Conservation (phyloP, 768 basidiomycete genomes). For the Cystofilobasidium capitatum region DNA sequence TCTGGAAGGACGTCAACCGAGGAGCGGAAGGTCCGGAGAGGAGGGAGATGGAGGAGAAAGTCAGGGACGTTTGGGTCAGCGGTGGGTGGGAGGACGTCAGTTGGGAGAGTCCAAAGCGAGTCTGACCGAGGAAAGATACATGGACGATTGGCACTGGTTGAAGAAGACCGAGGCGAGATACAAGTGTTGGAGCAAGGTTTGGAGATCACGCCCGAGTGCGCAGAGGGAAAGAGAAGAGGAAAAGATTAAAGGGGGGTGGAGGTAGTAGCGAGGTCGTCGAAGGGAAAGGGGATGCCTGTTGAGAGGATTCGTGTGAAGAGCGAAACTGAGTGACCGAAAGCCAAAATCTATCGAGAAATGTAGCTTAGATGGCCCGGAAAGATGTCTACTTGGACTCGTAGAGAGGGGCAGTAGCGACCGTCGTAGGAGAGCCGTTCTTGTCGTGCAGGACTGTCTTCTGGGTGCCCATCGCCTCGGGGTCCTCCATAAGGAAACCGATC, state of each 20-base stretch:
- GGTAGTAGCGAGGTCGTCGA: no score
- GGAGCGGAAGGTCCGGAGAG: background rate
- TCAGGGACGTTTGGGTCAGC: slow-evolving; percentile 11
- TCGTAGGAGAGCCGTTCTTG: background rate
- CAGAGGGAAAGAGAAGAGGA: background rate
- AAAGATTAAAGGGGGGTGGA: no score
- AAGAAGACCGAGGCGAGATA: background rate
- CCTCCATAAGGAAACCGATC: slow-evolving; percentile 48
- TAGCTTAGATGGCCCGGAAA: background rate
- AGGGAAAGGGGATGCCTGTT: background rate
- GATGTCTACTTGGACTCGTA: background rate
- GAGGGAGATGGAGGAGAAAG: slow-evolving; percentile 3
- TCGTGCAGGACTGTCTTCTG: background rate
- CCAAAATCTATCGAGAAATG: no score
- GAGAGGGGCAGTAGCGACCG: background rate
- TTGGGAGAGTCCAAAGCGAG: slow-evolving; percentile 16
- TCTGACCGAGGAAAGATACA: no score
- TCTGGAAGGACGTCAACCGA: slow-evolving; percentile 20
- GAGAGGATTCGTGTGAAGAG: background rate
- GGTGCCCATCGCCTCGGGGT: slow-evolving; percentile 8
- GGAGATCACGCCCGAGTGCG: no score
- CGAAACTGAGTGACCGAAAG: no score
- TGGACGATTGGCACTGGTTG: no score
- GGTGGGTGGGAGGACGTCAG: slow-evolving; percentile 13
- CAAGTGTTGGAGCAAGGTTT: slow-evolving; percentile 9